Evolutionary conservation across 1,139 yeast genomes (phyloP).

Genomic region (Kodamaea sp.): DNA sequence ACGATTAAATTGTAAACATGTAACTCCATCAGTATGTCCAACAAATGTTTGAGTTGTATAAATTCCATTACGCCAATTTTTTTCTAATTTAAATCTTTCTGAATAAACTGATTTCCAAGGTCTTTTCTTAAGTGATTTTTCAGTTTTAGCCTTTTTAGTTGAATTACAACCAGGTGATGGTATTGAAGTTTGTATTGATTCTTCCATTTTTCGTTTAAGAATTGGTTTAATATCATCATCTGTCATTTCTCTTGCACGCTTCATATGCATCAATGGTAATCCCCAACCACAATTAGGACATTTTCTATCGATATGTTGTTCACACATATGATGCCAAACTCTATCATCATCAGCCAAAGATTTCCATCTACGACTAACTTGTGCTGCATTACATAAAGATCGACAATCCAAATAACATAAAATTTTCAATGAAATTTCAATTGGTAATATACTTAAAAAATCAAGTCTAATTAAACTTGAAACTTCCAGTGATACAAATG

Average conservation of each 20-base stretch:
- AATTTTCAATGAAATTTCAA: constrained; percentile 79
- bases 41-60: constrained; percentile 61
- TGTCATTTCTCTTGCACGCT: constrained; percentile 55
- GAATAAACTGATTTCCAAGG: constrained; percentile 97
- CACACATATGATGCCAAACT: constrained; percentile 98
- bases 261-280: constrained; percentile 83
- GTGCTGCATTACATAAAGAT: constrained; percentile 89
- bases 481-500: constrained; percentile 77
- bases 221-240: constrained; percentile 26
- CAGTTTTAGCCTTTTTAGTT: constrained; percentile 7
- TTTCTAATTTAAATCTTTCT: constrained; percentile 85
- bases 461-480: constrained; percentile 80
- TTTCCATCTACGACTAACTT: constrained; percentile 85
- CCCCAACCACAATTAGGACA: constrained; percentile 99
- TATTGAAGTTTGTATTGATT: constrained; percentile 16
- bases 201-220: constrained; percentile 28
- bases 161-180: constrained; percentile 1
- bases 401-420: constrained; percentile 87
- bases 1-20: constrained; percentile 77
- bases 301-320: constrained; percentile 93
- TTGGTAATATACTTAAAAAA: constrained; percentile 79
- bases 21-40: constrained; percentile 86
- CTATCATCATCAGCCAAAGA: constrained; percentile 89
- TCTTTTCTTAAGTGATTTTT: constrained; percentile 33
- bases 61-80: constrained; percentile 88